phyloP scores from a whole-genome alignment of 208 protist species.

The Leptomonas seymouri region DNA sequence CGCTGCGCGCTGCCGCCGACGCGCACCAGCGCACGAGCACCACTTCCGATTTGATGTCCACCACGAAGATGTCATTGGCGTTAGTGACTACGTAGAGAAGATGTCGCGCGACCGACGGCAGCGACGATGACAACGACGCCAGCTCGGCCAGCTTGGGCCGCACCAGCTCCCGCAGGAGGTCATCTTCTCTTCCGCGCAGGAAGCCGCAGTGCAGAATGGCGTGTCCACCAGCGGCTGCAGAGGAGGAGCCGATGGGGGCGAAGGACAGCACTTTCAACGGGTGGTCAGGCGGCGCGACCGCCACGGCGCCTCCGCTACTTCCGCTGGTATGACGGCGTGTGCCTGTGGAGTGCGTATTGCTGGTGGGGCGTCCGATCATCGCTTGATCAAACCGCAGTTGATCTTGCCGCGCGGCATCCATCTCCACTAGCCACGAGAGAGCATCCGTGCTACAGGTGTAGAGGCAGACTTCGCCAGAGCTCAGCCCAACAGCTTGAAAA shows the following conservation, averaged over 20 bases:
- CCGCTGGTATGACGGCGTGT: background rate
- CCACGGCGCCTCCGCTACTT: background rate
- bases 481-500: constrained; percentile 31
- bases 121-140: background rate
- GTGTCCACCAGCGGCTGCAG: constrained; percentile 14
- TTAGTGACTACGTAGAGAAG: constrained; percentile 37
- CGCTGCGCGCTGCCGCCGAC: constrained; percentile 3
- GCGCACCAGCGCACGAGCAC: constrained; percentile 27
- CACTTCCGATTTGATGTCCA: constrained; percentile 31
- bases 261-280: constrained; percentile 34
- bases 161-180: constrained; percentile 37
- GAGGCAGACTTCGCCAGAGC: constrained; percentile 36
- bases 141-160: constrained; percentile 13
- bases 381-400: constrained; percentile 12
- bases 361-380: no score
- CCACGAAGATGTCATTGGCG: constrained; percentile 34
- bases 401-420: constrained; percentile 23
- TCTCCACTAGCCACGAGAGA: constrained; percentile 34
- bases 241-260: constrained; percentile 15
- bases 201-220: constrained; percentile 39
- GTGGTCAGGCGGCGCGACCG: constrained; percentile 16
- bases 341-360: no score
- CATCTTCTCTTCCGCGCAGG: constrained; percentile 35
- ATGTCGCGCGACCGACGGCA: constrained; percentile 20
- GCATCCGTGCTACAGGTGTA: constrained; percentile 34